A percentile compares a stretch with the other conserved stretches of the same genome.
Evolutionary conservation across 768 basidiomycete species (phyloP).

Genomic region (Phanerochaete carnosa): DNA sequence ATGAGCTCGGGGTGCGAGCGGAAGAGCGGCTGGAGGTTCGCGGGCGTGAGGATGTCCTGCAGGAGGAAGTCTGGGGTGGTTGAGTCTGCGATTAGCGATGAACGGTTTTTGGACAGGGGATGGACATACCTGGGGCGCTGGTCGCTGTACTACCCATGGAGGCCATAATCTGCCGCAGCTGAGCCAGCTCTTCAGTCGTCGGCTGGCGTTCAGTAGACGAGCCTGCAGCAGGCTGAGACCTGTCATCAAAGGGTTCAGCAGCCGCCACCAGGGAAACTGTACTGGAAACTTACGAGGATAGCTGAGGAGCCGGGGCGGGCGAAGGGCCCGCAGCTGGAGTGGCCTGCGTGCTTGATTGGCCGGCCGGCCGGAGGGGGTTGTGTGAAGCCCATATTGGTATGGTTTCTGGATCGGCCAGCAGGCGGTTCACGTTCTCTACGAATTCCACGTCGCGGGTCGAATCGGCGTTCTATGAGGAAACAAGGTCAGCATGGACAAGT

Average conservation of each 20-base stretch:
- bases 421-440: constrained; percentile 64
- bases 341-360: constrained; percentile 35
- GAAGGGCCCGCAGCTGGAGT: constrained; percentile 26
- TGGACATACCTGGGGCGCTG: constrained; percentile 35
- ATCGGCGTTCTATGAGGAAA: constrained; percentile 54
- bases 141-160: constrained; percentile 16
- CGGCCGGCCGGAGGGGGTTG: constrained; percentile 21
- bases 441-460: constrained; percentile 69
- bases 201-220: constrained; percentile 12
- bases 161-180: constrained; percentile 50
- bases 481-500: background rate
- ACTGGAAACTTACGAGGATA: background rate
- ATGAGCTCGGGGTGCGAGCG: constrained; percentile 65
- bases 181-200: constrained; percentile 66
- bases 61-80: constrained; percentile 53
- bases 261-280: background rate
- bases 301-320: background rate
- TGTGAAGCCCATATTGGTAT: constrained; percentile 56
- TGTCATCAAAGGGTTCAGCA: background rate
- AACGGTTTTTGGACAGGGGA: background rate
- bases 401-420: constrained; percentile 65
- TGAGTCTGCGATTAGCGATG: background rate
- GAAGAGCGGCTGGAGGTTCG: constrained; percentile 72
- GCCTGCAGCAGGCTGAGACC: constrained; percentile 4
- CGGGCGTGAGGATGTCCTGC: constrained; percentile 71